These are phyloP conservation scores for Planoprotostelium fungivorum DNA, from an alignment of 78 protist species.

Conservation along the genomic window DNA sequence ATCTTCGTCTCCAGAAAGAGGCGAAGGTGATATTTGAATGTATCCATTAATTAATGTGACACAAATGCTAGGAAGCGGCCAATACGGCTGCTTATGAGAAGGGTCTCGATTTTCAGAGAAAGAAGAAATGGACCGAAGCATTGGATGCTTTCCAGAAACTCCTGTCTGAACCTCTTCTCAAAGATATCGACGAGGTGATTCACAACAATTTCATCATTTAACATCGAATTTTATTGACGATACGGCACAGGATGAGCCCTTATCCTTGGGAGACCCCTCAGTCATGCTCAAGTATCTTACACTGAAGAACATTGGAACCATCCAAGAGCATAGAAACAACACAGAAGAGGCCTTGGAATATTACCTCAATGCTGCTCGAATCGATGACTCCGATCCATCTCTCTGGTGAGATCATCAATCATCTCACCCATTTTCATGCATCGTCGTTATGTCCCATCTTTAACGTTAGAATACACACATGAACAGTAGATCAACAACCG, in stretches of 20 bases:
- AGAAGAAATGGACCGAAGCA: not conserved
- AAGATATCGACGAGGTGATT: not conserved
- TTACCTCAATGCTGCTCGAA: not conserved
- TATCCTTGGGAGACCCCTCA: not conserved
- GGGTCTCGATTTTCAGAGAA: not conserved
- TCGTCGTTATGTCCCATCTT: not conserved
- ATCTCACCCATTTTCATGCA: not conserved
- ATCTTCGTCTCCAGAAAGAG: not conserved
- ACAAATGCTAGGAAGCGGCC: not conserved
- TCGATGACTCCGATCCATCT: not conserved
- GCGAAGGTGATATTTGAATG: not conserved
- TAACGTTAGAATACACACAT: not conserved
- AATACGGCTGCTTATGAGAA: not conserved
- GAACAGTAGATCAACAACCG: not conserved
- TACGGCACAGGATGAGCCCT: not conserved
- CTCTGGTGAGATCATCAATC: not conserved
- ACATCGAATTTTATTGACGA: not conserved
- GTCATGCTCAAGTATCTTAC: not conserved
- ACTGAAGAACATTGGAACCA: not conserved
- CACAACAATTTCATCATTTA: not conserved
- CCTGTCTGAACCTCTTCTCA: not conserved
- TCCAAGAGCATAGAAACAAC: not conserved
- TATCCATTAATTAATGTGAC: not conserved
- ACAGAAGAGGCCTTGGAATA: not conserved
- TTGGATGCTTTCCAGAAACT: not conserved